Base-by-base conservation (phyloP, 1,284 basidiomycete species). In the Rhodotorula glutinis region DNA sequence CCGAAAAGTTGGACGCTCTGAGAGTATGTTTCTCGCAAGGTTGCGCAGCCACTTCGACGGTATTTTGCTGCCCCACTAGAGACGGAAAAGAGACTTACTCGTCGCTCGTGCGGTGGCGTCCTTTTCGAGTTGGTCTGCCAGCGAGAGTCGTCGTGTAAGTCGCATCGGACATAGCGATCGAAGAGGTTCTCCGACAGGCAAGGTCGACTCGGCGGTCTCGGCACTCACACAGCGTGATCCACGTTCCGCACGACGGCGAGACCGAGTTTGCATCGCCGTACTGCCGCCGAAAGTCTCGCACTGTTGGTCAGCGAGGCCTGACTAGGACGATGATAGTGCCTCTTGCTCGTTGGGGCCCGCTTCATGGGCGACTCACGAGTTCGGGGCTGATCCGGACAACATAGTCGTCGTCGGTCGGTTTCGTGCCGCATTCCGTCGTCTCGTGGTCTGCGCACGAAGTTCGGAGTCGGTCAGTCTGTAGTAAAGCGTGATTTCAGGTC, bases 331-430 rank as follows among this genome's bases (percentile, higher is more conserved):
- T n/a, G n/a, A n/a, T n/a, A n/a, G n/a, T n/a, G n/a, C n/a, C n/a
- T n/a, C n/a, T n/a, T n/a, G n/a, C n/a, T n/a, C n/a, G n/a, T n/a
- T n/a, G n/a, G n/a, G n/a, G n/a, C n/a, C n/a, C n/a, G n/a, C n/a
- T n/a, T n/a, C n/a, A n/a, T n/a, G n/a, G n/a, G n/a, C 8, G 44
- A 49, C 66, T 29, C 25, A 64, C 66, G 38, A 64, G 38, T 7
- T 67, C 66, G 29, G 44, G 10, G 38, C 58, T 58, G 41, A 68
- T 46, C 25, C 49, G 51, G 8, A 68, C 60, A 25, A 68, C 62
- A 40, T 52, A 68, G 40, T 68, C 66, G 3, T 53, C 53, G 38
- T 68, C 62, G 21, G 38, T 58, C 2, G 66, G 30, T 3, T 53
- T 41, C 0, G 54, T 64, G 0, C 40, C 29, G 30, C 66, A 67